These are phyloP conservation scores for Allium cepa DNA, from an alignment of 106 monocot genomes.

Conservation along the genomic window DNA sequence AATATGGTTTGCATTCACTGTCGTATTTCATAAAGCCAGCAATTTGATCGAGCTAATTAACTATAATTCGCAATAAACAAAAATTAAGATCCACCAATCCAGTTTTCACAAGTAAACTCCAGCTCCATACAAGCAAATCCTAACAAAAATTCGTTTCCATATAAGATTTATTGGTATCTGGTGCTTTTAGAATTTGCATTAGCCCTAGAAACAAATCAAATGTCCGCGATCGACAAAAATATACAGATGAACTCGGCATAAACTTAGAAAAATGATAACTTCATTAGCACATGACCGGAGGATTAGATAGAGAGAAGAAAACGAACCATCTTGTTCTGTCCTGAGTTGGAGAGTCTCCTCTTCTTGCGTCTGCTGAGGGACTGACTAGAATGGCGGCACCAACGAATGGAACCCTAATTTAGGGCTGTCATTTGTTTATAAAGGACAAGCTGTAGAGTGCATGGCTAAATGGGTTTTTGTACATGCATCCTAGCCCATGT, in stretches of 20 bases:
- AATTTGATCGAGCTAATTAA: too few relatives aligned
- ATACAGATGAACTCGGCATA: not conserved
- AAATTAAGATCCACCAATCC: too few relatives aligned
- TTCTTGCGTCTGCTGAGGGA: not conserved
- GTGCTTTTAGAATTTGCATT: too few relatives aligned
- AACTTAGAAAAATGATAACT: not conserved
- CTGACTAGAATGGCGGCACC: not conserved
- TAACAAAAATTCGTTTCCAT: too few relatives aligned
- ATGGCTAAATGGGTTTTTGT: too few relatives aligned
- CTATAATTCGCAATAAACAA: too few relatives aligned
- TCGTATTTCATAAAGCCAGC: too few relatives aligned
- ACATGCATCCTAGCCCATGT: too few relatives aligned
- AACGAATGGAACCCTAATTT: slow-evolving; percentile 2
- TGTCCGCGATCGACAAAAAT: not conserved
- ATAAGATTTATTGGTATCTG: too few relatives aligned
- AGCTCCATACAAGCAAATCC: too few relatives aligned
- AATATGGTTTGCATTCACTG: too few relatives aligned
- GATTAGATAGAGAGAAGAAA: not conserved
- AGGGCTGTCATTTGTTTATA: not conserved
- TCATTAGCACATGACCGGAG: not conserved
- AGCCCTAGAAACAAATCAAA: not conserved
- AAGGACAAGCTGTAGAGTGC: not conserved
- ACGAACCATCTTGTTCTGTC: slow-evolving; percentile 2
- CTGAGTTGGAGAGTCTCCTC: not conserved
- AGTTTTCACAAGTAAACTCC: too few relatives aligned